phyloP scores from a whole-genome alignment of 2,329 filamentous ascomycete species.

The Penicillium oxalicum region DNA sequence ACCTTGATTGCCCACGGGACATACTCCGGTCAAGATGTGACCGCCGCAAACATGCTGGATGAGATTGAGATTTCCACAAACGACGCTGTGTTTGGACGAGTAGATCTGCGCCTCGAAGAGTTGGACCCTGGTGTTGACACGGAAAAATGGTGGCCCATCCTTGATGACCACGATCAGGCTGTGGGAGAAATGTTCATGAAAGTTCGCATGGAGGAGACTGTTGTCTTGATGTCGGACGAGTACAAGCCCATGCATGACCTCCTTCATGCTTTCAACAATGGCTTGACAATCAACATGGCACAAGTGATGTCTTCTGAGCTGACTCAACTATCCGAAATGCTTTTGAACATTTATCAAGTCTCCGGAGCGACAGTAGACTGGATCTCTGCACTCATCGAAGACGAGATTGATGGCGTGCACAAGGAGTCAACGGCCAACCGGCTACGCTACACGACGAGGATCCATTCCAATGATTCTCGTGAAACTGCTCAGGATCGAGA shows the following conservation, averaged over 20 bases:
- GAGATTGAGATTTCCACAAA: slow-evolving; percentile 45
- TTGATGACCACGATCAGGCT: slow-evolving; percentile 67
- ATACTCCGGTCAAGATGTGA: slow-evolving; percentile 39
- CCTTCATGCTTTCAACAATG: slow-evolving; percentile 75
- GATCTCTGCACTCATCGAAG: slow-evolving; percentile 88
- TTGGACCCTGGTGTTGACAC: slow-evolving; percentile 69
- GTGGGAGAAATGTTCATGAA: slow-evolving; percentile 82
- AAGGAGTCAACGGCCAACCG: slow-evolving; percentile 68
- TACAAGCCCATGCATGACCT: slow-evolving; percentile 78
- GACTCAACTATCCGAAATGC: slow-evolving; percentile 72
- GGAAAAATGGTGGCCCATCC: slow-evolving; percentile 82
- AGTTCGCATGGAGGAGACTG: slow-evolving; percentile 77
- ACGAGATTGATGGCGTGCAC: slow-evolving; percentile 90
- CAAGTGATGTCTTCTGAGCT: slow-evolving; percentile 71
- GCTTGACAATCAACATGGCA: slow-evolving; percentile 78
- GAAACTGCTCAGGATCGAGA: slow-evolving; percentile 53
- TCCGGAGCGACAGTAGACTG: slow-evolving; percentile 78
- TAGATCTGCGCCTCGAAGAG: slow-evolving; percentile 77
- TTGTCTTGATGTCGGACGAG: slow-evolving; percentile 79
- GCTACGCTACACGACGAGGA: slow-evolving; percentile 58
- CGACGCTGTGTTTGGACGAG: slow-evolving; percentile 47
- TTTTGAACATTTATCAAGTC: slow-evolving; percentile 93
- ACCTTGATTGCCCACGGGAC: slow-evolving; percentile 42
- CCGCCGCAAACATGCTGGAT: slow-evolving; percentile 36
- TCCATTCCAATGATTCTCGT: slow-evolving; percentile 55